Conservation (phyloP, 257 asterid species). For the Rhazya stricta region DNA sequence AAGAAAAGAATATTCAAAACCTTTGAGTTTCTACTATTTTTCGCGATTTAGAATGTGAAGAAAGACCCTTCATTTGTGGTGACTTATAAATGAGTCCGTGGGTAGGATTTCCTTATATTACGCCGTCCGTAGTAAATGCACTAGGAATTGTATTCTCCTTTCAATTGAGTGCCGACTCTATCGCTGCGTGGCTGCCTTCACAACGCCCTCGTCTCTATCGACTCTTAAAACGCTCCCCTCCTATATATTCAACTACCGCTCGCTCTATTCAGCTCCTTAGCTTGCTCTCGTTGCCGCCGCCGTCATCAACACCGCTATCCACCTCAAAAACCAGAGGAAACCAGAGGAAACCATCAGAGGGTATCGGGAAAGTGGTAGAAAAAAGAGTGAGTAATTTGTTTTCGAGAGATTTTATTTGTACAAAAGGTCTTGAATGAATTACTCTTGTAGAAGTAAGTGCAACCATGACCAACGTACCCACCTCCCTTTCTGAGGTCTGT, state of each 20-base stretch:
- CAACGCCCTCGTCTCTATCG: constrained; percentile 11
- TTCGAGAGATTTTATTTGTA: too few relatives aligned
- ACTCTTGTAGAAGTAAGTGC: not conserved
- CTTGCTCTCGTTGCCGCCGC: not conserved
- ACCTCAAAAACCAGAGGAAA: constrained; percentile 9
- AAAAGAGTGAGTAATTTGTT: not conserved
- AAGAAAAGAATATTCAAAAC: too few relatives aligned
- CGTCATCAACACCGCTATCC: constrained; percentile 1
- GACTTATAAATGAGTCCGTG: not conserved
- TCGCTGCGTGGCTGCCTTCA: not conserved
- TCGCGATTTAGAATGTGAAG: not conserved
- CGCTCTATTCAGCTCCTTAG: not conserved
- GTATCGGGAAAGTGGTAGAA: not conserved
- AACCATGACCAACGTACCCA: constrained; percentile 49
- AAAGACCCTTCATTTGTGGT: not conserved
- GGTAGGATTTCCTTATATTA: not conserved
- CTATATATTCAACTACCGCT: not conserved
- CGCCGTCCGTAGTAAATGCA: not conserved
- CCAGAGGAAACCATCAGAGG: not conserved
- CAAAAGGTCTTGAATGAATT: constrained; percentile 24
- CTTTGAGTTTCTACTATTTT: too few relatives aligned
- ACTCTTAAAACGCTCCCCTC: constrained; percentile 3
- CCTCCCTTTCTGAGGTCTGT: constrained; percentile 50
- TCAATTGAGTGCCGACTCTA: not conserved
- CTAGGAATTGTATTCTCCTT: not conserved